Evolutionary conservation across 2,329 filamentous ascomycete species (phyloP), one percentile per base, ranked within the genome.

Genomic region (Davidsoniella neocaledoniae): DNA sequence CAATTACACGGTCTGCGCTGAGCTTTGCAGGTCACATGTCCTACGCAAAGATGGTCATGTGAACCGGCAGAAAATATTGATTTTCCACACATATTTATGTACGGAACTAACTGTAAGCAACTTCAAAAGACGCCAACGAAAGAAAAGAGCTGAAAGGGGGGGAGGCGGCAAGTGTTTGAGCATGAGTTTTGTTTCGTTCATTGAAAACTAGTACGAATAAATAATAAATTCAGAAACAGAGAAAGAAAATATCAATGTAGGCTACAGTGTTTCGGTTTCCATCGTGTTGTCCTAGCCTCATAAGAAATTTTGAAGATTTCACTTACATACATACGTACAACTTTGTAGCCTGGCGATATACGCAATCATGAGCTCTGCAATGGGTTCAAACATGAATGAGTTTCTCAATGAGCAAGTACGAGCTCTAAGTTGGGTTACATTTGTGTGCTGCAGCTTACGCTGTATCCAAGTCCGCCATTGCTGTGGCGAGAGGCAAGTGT

Each of bases 11-110:
- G 29, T 9, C 36, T 25, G 44, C 26, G 19, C 44, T 46, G 36
- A 38, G 33, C 44, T 17, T 46, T 46, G 37, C 33, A 14, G 44
- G 44, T 46, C 44, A 46, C 44, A 46, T 46, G 44, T 14, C 37
- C 26, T 23, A 10, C 38, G 23, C 10, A 33, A 25, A 39, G 21
- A 46, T 33, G 44, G 44, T 46, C 44, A 46, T 46, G 44, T 46
- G 44, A 39, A 29, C 44, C 37, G 6, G 29, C 33, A 46, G 29
- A 46, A 19, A 46, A 38, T 19, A 39, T 16, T 25, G 14, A 25
- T 46, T 37, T 46, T 43, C 21, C n/a, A 29, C 23, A 23, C 6
- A 43, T 21, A 25, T 36, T 16, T 36, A 17, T 33, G 16, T 17
- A 25, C 38, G 4, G 25, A 14, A 25, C 5, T 29, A 16, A 37